Base-by-base conservation (phyloP, 116 monocot species). In the Dioscorea cayenensis region DNA sequence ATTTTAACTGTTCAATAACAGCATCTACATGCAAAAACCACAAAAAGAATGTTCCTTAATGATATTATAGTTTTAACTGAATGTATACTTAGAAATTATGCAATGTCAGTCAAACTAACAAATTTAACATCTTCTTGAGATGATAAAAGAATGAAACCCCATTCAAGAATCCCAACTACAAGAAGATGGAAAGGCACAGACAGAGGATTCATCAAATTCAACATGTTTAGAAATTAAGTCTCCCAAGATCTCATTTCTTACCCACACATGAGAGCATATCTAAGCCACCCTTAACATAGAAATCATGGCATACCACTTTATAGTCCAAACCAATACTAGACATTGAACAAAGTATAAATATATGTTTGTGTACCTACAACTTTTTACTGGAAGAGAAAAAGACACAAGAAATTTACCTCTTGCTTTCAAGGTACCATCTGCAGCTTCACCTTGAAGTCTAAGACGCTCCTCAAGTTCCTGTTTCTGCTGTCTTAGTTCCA, bases 1-100 rank as follows among this genome's bases (percentile, higher is more conserved):
- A 78, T 72, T 86, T 68, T 68, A 99, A 72, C 51, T 99, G 79
- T 49, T 80, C 83, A 69, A 90, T 88, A 73, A 76, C 52, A 74
- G 77, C 69, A 84, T 93, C 97, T 99, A 73, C 68, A 88, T 62
- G 22, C 22, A 76, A 38, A 65, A 22, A 2, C 6, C 21, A 55
- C 36, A 11, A 37, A 63, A 43, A 32, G 32, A 72, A 63, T 29
- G 20, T 62, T 51, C 49, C 70, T 66, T 48, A 67, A 36, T 67
- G 2, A 48, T 22, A 48, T 13, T 21, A 2, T 10, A 23, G 20
- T 48, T 36, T 3, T 43, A 43, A 43, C 43, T 43, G 12, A 43
- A 43, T 7, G 43, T 8, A 43, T 1, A 3, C 4, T 43, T 43
- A 43, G 12, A 43, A 43, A 43, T 43, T 12, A 5, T 43, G 43